phyloP scores from a whole-genome alignment of 2,329 filamentous ascomycete genomes.

The Aspergillus nomiae region DNA sequence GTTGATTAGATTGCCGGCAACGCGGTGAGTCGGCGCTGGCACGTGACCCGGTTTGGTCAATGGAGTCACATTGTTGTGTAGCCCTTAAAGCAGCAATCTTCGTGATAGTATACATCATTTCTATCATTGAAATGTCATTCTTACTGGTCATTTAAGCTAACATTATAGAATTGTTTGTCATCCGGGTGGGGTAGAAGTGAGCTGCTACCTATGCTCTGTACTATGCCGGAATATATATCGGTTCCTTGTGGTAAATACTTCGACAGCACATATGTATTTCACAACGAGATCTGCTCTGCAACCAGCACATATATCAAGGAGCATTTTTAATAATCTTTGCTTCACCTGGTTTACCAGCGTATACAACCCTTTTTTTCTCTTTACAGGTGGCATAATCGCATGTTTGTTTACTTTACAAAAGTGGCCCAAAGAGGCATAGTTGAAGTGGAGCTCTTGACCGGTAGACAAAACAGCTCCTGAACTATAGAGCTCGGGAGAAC shows the following conservation, averaged over 20 bases:
- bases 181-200: background rate
- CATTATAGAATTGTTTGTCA: background rate
- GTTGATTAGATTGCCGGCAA: background rate
- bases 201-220: background rate
- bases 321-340: background rate
- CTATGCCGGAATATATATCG: background rate
- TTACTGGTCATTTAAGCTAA: background rate
- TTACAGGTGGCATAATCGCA: background rate
- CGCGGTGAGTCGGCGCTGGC: background rate
- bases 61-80: background rate
- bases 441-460: background rate
- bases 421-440: background rate
- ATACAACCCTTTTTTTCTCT: background rate
- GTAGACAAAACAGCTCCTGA: background rate
- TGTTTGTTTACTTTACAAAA: background rate
- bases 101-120: background rate
- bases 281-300: background rate
- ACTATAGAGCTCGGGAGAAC: background rate
- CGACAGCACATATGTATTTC: background rate
- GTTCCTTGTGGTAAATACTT: background rate
- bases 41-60: background rate
- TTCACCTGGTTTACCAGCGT: background rate
- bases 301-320: background rate
- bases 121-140: background rate
- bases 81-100: background rate